Base-by-base conservation (phyloP, 139 green algal species). In the Diplosphaera chodatii region DNA sequence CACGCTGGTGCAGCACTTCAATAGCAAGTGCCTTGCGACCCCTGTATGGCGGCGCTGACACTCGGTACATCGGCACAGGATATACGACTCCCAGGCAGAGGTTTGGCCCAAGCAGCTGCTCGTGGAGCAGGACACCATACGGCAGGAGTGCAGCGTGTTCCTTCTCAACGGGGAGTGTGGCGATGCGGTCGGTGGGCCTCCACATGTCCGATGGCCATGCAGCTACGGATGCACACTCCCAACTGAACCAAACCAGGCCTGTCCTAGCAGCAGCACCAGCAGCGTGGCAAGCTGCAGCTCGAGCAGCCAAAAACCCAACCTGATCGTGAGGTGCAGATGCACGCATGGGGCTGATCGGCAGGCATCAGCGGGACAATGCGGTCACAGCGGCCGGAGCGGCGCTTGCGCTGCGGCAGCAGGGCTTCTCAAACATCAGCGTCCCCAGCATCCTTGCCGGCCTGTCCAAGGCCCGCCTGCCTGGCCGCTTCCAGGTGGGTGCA, bases 341-440 rank as follows among this genome's bases (percentile, higher is more conserved):
- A 5, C 33, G 25, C 18, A 32, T 91, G 72, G 63, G 74, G 18
- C 55, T 94, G n/a, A 63, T 91, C 31, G 90, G 88, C 2, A 34
- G n/a, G 0, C 84, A 91, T 66, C 89, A 96, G 70, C 67, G 72
- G 16, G 75, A 73, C 40, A 96, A 96, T 63, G 83, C 87, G 37
- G 84, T 82, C 1, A 71, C 85, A 18, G 89, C 89, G 2, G 78
- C 89, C 30, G 71, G 80, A 6, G 80, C 86, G 32, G 86, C 77
- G 3, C 37, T 76, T 56, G 55, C 72, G 71, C 71, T 92, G 69
- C 69, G 64, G 55, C 3, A 59, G 27, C 55, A 75, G 32, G 75
- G 77, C 31, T 68, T 78, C n/a, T 8, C 15, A 10, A 33, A 25
- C 25, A 71, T 34, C 32, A 29, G 5, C 68, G 74, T 20, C 33